Base-by-base conservation (phyloP, 305 asterid species). In the Ajuga reptans region DNA sequence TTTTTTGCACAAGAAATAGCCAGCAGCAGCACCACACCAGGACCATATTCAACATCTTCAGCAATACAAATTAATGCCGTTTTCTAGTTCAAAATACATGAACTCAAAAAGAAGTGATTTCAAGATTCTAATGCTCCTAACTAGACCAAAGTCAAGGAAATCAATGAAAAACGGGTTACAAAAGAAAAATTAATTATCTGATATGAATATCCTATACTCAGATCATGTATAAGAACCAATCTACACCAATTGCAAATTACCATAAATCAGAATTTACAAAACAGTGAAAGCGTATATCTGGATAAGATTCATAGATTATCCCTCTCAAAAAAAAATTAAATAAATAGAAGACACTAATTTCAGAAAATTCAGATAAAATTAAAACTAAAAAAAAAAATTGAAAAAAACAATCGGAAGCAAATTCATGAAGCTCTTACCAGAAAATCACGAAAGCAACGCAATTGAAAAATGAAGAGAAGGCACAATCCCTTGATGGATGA, bases 401-500 rank as follows among this genome's bases (percentile, higher is more conserved):
- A 43, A 57, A n/a, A 57, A n/a, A 59, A 27, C 39, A 24, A 75
- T 46, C 34, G 57, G 46, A 53, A 64, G 56, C 27, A 56, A 59
- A 63, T 12, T 51, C 31, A 3, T 18, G 27, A 37, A 79, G 70
- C 18, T 15, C 75, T 51, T 74, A 84, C 92, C 88, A 75, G 77
- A 76, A 52, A 79, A 72, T 64, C 29, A 63, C 11, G 66, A 77
- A 72, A 81, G 57, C 55, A 58, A 58, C 72, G 75, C 37, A 71
- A 74, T 47, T 51, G 75, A 76, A 57, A 79, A 75, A 66, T 77
- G 82, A 74, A 64, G 36, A 79, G 60, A 75, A 50, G 53, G 72
- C 63, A 41, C 56, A 72, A 45, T 49, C 71, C 68, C 16, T 64
- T 51, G 68, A 77, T 70, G 72, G 51, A 69, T 65, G 61, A 69